phyloP scores from a whole-genome alignment of 2,329 filamentous ascomycete genomes.

The Microcyclosporella mali region DNA sequence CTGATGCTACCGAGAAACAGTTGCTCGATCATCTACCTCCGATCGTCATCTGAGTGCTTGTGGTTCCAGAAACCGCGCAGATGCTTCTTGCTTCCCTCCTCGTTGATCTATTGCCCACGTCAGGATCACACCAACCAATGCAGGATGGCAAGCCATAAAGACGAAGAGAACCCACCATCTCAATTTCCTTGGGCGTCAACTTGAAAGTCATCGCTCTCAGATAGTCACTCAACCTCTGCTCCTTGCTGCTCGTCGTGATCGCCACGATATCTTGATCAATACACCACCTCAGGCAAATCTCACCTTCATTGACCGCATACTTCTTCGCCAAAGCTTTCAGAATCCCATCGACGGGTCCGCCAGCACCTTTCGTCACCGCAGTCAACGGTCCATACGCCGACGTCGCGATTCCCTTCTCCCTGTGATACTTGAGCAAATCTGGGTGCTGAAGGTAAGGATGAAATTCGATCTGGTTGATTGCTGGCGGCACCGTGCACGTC shows the following conservation, averaged over 20 bases:
- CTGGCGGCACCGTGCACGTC: slow-evolving; percentile 51
- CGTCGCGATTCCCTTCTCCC: slow-evolving; percentile 44
- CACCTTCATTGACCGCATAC: slow-evolving; percentile 53
- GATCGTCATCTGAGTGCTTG: slow-evolving; percentile 43
- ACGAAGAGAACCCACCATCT: slow-evolving; percentile 34
- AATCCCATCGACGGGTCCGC: slow-evolving; percentile 51
- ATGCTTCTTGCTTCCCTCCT: slow-evolving; percentile 45
- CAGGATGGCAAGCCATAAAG: too few species aligned
- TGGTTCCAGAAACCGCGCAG: slow-evolving; percentile 48
- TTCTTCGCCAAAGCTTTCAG: slow-evolving; percentile 51
- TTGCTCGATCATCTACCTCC: slow-evolving; percentile 14
- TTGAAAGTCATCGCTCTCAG: slow-evolving; percentile 51
- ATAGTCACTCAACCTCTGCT: slow-evolving; percentile 54
- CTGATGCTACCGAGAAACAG: too few species aligned
- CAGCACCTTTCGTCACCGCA: slow-evolving; percentile 49
- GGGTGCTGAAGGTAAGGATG: slow-evolving; percentile 62
- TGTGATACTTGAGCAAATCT: slow-evolving; percentile 50
- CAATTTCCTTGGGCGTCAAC: slow-evolving; percentile 53
- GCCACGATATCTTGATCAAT: slow-evolving; percentile 55
- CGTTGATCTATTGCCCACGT: slow-evolving; percentile 36
- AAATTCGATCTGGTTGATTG: slow-evolving; percentile 63
- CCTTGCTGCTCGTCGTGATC: slow-evolving; percentile 56
- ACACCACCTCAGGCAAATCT: slow-evolving; percentile 55
- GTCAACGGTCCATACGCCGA: slow-evolving; percentile 43
- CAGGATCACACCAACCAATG: neutral